These are phyloP conservation scores for Ogataea trehalophila DNA, from an alignment of 805 yeast species.

Conservation along the genomic window DNA sequence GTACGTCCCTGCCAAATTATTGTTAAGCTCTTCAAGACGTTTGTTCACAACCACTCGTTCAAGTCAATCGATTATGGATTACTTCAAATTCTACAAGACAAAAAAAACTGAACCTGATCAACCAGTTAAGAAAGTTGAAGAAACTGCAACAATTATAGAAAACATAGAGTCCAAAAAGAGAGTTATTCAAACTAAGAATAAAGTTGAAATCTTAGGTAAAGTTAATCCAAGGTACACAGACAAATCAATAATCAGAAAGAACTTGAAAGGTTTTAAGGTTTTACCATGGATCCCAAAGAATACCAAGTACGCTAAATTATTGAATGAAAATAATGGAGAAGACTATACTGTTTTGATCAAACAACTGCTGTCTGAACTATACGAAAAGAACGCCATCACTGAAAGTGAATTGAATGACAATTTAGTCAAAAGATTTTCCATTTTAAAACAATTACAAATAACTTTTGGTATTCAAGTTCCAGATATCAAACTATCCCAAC, in stretches of 20 bases:
- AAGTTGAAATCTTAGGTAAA: slow-evolving; percentile 28
- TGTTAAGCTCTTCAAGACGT: background rate
- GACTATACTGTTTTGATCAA: slow-evolving; percentile 11
- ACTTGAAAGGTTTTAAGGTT: slow-evolving; percentile 27
- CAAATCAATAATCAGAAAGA: slow-evolving; percentile 16
- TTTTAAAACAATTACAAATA: slow-evolving; percentile 44
- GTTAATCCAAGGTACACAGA: slow-evolving; percentile 24
- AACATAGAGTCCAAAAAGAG: slow-evolving; percentile 22
- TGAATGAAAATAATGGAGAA: background rate
- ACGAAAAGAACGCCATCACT: background rate
- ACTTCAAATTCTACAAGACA: slow-evolving; percentile 27
- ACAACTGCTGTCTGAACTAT: slow-evolving; percentile 9
- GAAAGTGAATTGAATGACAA: slow-evolving; percentile 29
- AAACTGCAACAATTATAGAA: slow-evolving; percentile 27
- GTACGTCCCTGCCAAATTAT: background rate
- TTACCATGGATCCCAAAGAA: slow-evolving; percentile 29
- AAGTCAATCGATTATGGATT: slow-evolving; percentile 25
- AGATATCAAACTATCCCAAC: slow-evolving; percentile 42
- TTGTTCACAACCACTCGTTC: background rate
- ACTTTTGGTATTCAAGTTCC: slow-evolving; percentile 48
- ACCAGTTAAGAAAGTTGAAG: slow-evolving; percentile 16
- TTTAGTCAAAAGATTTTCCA: slow-evolving; percentile 43
- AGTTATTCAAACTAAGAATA: slow-evolving; percentile 8
- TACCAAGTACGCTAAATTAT: slow-evolving; percentile 12
- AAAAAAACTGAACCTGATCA: background rate